Base-by-base conservation (phyloP, 345 rosid genomes). In the Eucalyptus polybractea region DNA sequence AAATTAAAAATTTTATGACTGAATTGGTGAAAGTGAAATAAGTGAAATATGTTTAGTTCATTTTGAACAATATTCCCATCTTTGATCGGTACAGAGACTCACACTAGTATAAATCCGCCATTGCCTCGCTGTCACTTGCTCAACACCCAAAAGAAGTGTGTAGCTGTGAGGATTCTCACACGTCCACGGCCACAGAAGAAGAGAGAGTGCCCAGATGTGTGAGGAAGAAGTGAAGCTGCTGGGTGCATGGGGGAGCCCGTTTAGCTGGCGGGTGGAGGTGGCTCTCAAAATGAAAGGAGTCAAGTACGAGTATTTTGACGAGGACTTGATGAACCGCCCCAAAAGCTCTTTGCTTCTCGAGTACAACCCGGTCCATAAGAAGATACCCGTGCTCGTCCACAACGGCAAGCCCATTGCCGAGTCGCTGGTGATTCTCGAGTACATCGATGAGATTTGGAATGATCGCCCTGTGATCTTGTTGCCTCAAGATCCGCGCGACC, bases 361-460 rank as follows among this genome's bases (percentile, higher is more conserved):
- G 29, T 89, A 72, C 89, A 94, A 94, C 58, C 94, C 96, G 4
- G 37, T 94, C 50, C 91, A 93, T 92, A 94, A 93, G 92, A 92
- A 93, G 91, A 22, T 94, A 87, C 95, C 95, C 60, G 97, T 95
- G 54, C 94, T 95, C 10, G 60, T 93, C 89, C 96, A 95, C 89
- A 80, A 90, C 7, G 94, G 92, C 22, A 91, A 88, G 67, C 89
- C 95, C 13, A 88, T 94, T 1, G 90, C 91, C 1, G 96, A 95
- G 88, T 95, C 97, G 16, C 88, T 83, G 25, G 92, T 93, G 50
- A 93, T 94, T 69, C 89, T 94, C 45, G 94, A 95, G 89, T 95
- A 94, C 91, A 94, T 94, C 25, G 95, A 93, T 65, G 95, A 95
- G 42, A 91, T 93, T 7, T 95, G 95, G 96, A 92, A 90, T 56